Percentiles rank a stretch among this genome's conserved stretches.
Conservation (phyloP, 495 filamentous ascomycete genomes). For the Penicillium lagena region DNA sequence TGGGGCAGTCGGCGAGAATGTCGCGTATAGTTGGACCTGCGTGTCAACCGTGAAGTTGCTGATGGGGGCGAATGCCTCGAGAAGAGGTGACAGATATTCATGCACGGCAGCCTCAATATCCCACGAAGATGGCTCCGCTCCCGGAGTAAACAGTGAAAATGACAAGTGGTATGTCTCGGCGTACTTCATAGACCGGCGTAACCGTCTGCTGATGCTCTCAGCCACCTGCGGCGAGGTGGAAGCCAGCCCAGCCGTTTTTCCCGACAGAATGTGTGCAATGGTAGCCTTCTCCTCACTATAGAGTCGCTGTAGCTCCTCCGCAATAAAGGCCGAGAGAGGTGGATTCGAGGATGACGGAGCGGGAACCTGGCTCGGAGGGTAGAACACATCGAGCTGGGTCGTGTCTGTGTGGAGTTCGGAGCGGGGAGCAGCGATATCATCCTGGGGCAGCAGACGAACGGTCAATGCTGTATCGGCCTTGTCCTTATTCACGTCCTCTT, state of each 20-base stretch:
- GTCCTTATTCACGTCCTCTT: conserved; percentile 5
- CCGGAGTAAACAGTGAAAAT: conserved; percentile 87
- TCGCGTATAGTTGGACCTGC: conserved; percentile 89
- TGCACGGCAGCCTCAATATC: conserved; percentile 79
- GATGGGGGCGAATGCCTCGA: conserved; percentile 70
- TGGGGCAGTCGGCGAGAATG: conserved; percentile 66
- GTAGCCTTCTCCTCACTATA: conserved; percentile 88
- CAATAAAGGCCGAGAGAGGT: conserved; percentile 72
- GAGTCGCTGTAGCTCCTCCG: conserved; percentile 66
- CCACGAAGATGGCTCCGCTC: conserved; percentile 75
- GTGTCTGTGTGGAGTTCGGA: conserved; percentile 61
- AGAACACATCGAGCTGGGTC: conserved; percentile 71
- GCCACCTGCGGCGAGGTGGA: conserved; percentile 39
- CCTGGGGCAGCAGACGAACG: conserved; percentile 61
- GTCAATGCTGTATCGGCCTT: conserved; percentile 55
- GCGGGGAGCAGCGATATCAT: conserved; percentile 42
- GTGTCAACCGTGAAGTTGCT: conserved; percentile 97
- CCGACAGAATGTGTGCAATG: conserved; percentile 74
- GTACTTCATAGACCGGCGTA: conserved; percentile 81
- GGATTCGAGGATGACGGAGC: conserved; percentile 63
- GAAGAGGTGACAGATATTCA: conserved; percentile 74
- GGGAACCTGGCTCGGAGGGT: conserved; percentile 68
- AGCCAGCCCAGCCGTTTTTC: conserved; percentile 21
- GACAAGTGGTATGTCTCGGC: conserved; percentile 92
- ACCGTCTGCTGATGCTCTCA: conserved; percentile 50